A percentile compares a stretch with the other conserved stretches of the same genome.
Evolutionary conservation across 106 monocot genomes (phyloP).

Genomic region (Alisma plantagoaquatica): DNA sequence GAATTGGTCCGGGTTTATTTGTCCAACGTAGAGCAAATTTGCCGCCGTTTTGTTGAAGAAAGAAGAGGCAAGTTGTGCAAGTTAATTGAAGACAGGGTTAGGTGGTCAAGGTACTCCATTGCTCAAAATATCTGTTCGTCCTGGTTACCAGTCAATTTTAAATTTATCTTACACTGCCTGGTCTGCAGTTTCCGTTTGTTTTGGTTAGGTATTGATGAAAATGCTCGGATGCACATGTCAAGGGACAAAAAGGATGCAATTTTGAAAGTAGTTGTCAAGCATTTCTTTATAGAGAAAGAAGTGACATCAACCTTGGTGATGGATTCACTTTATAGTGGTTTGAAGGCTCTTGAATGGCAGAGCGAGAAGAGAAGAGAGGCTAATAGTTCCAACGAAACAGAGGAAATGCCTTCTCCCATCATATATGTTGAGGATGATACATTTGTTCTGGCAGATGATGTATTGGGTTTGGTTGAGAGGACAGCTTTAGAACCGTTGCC

Average conservation of each 20-base stretch:
- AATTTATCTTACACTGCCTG: too few species aligned
- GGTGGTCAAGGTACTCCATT: constrained; percentile 72
- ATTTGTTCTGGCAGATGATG: constrained; percentile 85
- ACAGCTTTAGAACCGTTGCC: constrained; percentile 50
- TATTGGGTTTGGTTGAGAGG: constrained; percentile 57
- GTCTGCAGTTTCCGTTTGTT: constrained; percentile 74
- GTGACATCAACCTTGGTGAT: constrained; percentile 96
- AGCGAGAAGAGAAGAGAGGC: constrained; percentile 48
- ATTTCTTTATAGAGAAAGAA: constrained; percentile 93
- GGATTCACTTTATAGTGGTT: constrained; percentile 91
- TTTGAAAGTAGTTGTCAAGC: constrained; percentile 71
- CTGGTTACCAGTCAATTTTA: constrained; percentile 1
- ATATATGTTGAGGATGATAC: constrained; percentile 60
- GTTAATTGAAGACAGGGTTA: constrained; percentile 64
- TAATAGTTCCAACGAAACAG: constrained; percentile 27
- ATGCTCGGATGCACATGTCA: constrained; percentile 43
- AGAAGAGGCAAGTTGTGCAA: constrained; percentile 60
- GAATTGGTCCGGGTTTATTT: constrained; percentile 80
- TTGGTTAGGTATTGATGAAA: constrained; percentile 66
- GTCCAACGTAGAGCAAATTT: constrained; percentile 88
- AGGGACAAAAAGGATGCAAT: constrained; percentile 62
- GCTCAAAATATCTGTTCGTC: background rate
- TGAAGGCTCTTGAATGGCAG: constrained; percentile 72
- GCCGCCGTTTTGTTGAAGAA: constrained; percentile 73
- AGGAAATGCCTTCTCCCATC: constrained; percentile 51